Percentiles rank a stretch among this genome's conserved stretches.
Conservation (phyloP, 768 basidiomycete genomes). For the Pluteus cervinus region DNA sequence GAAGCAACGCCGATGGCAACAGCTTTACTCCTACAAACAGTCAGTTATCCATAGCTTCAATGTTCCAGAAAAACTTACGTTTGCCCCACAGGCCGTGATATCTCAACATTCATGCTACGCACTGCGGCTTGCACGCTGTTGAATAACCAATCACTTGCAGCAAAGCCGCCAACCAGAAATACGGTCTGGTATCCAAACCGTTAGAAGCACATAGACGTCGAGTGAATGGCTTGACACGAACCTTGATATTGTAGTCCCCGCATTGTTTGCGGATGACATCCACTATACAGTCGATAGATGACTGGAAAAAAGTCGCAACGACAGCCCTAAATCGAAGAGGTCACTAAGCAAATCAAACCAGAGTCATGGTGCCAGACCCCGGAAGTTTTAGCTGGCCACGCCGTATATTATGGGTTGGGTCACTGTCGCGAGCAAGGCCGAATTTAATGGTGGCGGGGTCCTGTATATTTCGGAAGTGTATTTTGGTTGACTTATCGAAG, state of each 20-base stretch:
- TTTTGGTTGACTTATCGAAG: constrained; percentile 37
- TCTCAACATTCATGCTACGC: constrained; percentile 6
- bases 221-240: constrained; percentile 1
- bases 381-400: constrained; percentile 32
- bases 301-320: constrained; percentile 15
- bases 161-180: constrained; percentile 7
- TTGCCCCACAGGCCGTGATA: constrained; percentile 4
- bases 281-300: constrained; percentile 11
- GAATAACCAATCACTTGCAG: constrained; percentile 4
- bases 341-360: neutral
- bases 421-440: constrained; percentile 32
- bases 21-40: constrained; percentile 20
- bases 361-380: constrained; percentile 15
- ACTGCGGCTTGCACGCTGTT: neutral
- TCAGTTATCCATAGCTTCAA: neutral
- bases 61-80: neutral
- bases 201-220: too few relatives aligned
- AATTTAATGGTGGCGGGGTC: constrained; percentile 36
- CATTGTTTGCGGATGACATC: constrained; percentile 4
- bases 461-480: constrained; percentile 24
- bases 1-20: constrained; percentile 24
- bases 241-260: constrained; percentile 3
- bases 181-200: constrained; percentile 12
- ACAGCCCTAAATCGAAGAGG: constrained; percentile 5
- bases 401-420: constrained; percentile 26